Evolutionary conservation across 331 rosid genomes (phyloP).

Genomic region (Erythrophleum ivorense): DNA sequence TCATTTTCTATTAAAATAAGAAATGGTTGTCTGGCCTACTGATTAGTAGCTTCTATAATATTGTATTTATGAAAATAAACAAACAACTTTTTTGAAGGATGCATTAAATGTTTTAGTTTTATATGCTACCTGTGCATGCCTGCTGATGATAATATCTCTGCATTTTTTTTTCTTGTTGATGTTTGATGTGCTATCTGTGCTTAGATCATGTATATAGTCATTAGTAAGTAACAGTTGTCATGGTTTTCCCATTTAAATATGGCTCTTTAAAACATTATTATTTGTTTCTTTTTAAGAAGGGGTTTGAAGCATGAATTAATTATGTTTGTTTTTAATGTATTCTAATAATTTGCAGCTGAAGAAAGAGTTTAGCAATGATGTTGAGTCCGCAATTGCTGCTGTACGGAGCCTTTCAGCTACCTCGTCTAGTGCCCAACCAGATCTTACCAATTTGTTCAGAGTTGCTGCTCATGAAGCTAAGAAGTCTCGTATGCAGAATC

Average conservation of each 20-base stretch:
- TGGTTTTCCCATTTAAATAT: slow-evolving; percentile 5
- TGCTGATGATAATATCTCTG: neutral
- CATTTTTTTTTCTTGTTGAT: neutral
- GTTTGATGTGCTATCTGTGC: slow-evolving; percentile 22
- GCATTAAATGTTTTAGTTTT: neutral
- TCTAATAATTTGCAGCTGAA: slow-evolving; percentile 54
- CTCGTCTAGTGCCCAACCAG: slow-evolving; percentile 66
- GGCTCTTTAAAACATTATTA: neutral
- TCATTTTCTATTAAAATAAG: neutral
- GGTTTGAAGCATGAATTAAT: slow-evolving; percentile 13
- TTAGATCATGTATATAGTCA: slow-evolving; percentile 2
- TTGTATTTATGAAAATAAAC: neutral
- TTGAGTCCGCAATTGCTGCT: slow-evolving; percentile 68
- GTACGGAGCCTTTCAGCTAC: slow-evolving; percentile 61
- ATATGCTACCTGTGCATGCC: neutral
- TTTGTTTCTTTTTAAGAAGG: neutral
- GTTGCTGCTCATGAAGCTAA: slow-evolving; percentile 86
- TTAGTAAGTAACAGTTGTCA: neutral
- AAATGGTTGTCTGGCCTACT: neutral
- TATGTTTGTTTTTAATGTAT: neutral
- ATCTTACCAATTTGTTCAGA: slow-evolving; percentile 79
- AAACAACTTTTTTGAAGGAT: neutral
- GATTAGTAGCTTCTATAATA: neutral
- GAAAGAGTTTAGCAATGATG: slow-evolving; percentile 83
- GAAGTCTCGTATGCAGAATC: slow-evolving; percentile 72